These are phyloP conservation scores for Hypoxylon sp. DNA, from an alignment of 2,329 filamentous ascomycete species.

Conservation along the genomic window DNA sequence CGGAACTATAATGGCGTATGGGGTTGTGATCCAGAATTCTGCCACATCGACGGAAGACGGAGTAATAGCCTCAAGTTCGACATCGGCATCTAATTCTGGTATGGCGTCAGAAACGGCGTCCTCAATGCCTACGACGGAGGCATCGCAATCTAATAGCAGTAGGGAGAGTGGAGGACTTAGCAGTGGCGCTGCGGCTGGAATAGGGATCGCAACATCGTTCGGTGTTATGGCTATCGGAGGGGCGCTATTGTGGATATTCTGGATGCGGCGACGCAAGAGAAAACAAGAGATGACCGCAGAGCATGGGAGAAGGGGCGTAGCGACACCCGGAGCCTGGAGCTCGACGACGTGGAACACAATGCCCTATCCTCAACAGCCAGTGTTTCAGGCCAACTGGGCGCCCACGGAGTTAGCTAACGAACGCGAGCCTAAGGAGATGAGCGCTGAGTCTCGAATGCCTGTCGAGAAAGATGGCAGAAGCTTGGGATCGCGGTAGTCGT, in stretches of 20 bases:
- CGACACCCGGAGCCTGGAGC: slow-evolving; percentile 17
- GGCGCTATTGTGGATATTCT: slow-evolving; percentile 31
- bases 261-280: slow-evolving; percentile 28
- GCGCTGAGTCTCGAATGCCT: slow-evolving; percentile 17
- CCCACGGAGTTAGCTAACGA: slow-evolving; percentile 32
- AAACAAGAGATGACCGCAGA: slow-evolving; percentile 1
- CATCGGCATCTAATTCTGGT: neutral
- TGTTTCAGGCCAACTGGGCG: slow-evolving; percentile 29
- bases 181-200: slow-evolving; percentile 29
- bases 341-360: slow-evolving; percentile 19
- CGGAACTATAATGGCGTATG: slow-evolving; percentile 43
- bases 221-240: slow-evolving; percentile 26
- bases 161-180: slow-evolving; percentile 19
- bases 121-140: neutral
- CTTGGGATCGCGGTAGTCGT: slow-evolving; percentile 12
- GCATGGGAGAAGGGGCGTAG: neutral
- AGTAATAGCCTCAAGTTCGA: neutral
- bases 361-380: neutral
- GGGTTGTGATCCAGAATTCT: slow-evolving; percentile 29
- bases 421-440: slow-evolving; percentile 26
- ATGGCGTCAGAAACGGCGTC: slow-evolving; percentile 28
- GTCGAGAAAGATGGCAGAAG: slow-evolving; percentile 25
- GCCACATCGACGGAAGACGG: slow-evolving; percentile 2
- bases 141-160: neutral
- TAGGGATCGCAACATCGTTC: slow-evolving; percentile 27